Conservation (phyloP, 495 filamentous ascomycete species). For the Geopyxis carbonaria region DNA sequence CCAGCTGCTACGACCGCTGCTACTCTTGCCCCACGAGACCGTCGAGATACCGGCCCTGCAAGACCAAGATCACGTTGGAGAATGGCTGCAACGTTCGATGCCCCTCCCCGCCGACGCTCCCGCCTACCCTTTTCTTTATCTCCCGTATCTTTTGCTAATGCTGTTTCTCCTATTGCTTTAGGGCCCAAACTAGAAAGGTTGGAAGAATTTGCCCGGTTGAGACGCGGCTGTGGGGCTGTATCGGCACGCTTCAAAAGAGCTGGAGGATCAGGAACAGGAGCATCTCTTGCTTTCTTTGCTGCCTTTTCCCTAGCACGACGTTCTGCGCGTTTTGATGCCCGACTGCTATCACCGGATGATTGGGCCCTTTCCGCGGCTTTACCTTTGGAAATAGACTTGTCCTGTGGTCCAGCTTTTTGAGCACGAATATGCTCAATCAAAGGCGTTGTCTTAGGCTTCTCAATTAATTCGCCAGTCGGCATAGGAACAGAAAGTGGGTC, state of each 20-base stretch:
- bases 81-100: conserved; percentile 62
- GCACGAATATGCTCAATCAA: conserved; percentile 60
- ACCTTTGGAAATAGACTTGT: background rate
- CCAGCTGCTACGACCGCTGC: conserved; percentile 28
- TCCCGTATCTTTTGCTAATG: conserved; percentile 7
- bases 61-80: conserved; percentile 81
- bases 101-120: conserved; percentile 49
- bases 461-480: conserved; percentile 35
- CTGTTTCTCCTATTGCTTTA: conserved; percentile 3
- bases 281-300: conserved; percentile 44
- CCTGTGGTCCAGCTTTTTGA: conserved; percentile 17
- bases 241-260: conserved; percentile 36
- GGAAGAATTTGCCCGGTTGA: background rate
- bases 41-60: conserved; percentile 31
- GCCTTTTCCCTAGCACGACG: conserved; percentile 38
- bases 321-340: conserved; percentile 33
- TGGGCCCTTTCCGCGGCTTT: background rate
- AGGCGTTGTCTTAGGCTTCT: conserved; percentile 63
- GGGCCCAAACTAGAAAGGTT: background rate
- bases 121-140: conserved; percentile 26
- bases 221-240: conserved; percentile 28
- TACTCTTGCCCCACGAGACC: conserved; percentile 33
- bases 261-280: conserved; percentile 53
- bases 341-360: background rate
- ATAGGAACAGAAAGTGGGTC: conserved; percentile 21